These are phyloP conservation scores for Pseudonitzschia multiseries DNA, from an alignment of 108 stramenopile species.

Conservation along the genomic window DNA sequence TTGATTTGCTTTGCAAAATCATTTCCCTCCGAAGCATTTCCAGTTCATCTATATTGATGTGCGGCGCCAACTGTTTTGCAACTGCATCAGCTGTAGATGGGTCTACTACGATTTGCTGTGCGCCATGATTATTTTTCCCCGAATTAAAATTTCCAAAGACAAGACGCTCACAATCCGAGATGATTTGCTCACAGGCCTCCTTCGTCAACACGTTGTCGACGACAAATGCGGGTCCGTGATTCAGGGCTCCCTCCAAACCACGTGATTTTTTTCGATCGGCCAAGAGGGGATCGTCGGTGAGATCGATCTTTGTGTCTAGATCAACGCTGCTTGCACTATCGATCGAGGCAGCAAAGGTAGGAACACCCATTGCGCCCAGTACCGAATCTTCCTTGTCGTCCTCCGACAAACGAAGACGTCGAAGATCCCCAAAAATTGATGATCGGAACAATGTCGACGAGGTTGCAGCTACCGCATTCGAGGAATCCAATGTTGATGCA, in stretches of 20 bases:
- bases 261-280: constrained; percentile 12
- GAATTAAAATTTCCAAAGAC: constrained; percentile 65
- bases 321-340: neutral
- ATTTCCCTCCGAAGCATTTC: constrained; percentile 25
- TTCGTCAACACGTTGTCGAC: constrained; percentile 53
- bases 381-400: constrained; percentile 31
- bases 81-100: constrained; percentile 48
- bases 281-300: constrained; percentile 2
- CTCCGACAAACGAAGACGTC: constrained; percentile 5
- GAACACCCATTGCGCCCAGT: constrained; percentile 52
- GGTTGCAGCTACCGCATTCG: neutral
- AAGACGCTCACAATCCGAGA: constrained; percentile 55
- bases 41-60: constrained; percentile 61
- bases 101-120: constrained; percentile 72
- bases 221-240: constrained; percentile 62
- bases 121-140: constrained; percentile 81
- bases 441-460: constrained; percentile 6
- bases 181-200: constrained; percentile 53
- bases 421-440: constrained; percentile 10
- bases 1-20: constrained; percentile 14
- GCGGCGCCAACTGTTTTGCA: constrained; percentile 46
- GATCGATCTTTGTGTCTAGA: constrained; percentile 1
- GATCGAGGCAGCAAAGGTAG: constrained; percentile 53
- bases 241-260: constrained; percentile 65
- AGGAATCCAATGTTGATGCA: neutral